Evolutionary conservation across 2,329 filamentous ascomycete genomes (phyloP).

Genomic region (Aspergillus sp.): DNA sequence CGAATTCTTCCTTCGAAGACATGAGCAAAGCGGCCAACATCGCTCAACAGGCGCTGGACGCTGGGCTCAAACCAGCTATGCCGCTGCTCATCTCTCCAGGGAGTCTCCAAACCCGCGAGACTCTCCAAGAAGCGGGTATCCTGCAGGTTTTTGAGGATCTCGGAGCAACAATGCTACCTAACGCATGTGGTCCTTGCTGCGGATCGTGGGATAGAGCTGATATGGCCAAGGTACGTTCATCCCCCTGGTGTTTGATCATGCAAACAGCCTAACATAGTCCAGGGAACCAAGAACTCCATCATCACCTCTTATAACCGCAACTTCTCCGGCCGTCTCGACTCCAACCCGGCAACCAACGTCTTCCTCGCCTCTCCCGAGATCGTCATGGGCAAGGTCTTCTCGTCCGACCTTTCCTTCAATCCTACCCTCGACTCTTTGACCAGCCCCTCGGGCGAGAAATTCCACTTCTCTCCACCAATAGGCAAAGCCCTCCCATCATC

Average conservation of each 20-base stretch:
- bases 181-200: slow-evolving; percentile 90
- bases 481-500: slow-evolving; percentile 75
- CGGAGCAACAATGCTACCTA: slow-evolving; percentile 89
- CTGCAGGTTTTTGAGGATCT: slow-evolving; percentile 95
- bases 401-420: slow-evolving; percentile 88
- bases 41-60: slow-evolving; percentile 82
- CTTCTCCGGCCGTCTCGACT: slow-evolving; percentile 97
- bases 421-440: slow-evolving; percentile 87
- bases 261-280: too few relatives aligned
- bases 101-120: slow-evolving; percentile 94
- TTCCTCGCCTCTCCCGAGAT: slow-evolving; percentile 91
- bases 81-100: slow-evolving; percentile 94
- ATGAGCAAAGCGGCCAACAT: slow-evolving; percentile 93
- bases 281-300: slow-evolving; percentile 70
- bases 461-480: slow-evolving; percentile 76
- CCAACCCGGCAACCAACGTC: slow-evolving; percentile 90
- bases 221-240: slow-evolving; percentile 84
- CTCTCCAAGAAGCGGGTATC: slow-evolving; percentile 85
- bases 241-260: too few relatives aligned
- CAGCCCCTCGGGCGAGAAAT: slow-evolving; percentile 95
- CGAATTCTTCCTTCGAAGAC: slow-evolving; percentile 84
- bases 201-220: slow-evolving; percentile 94
- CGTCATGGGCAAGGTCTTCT: slow-evolving; percentile 81
- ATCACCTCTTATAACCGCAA: slow-evolving; percentile 99
- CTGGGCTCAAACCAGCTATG: slow-evolving; percentile 91